Conservation (phyloP, 2,329 filamentous ascomycete genomes). For the Aspergillus brunneoviolaceus region DNA sequence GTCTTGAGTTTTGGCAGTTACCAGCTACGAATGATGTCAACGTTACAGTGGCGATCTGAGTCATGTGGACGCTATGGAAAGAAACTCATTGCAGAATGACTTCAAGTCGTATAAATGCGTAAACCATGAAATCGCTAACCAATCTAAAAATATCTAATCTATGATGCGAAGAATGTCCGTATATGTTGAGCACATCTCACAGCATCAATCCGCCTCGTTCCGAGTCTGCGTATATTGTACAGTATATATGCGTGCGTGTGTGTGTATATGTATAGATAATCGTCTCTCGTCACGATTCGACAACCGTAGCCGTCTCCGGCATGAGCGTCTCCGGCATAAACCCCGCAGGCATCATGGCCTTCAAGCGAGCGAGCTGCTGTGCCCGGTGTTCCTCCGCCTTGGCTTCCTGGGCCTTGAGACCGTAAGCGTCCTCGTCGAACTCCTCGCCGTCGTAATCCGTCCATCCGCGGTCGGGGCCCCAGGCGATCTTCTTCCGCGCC, state of each 20-base stretch:
- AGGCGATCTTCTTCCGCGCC: constrained; percentile 37
- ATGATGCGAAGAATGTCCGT: neutral
- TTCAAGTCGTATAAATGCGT: neutral
- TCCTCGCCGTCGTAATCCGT: constrained; percentile 31
- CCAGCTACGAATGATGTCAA: constrained; percentile 10
- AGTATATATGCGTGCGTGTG: neutral
- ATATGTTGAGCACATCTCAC: neutral
- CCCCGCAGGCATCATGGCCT: neutral
- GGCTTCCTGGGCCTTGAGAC: constrained; percentile 8
- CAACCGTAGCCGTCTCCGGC: neutral
- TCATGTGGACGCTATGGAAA: neutral
- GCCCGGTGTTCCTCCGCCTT: neutral
- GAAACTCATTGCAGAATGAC: neutral
- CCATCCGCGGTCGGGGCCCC: constrained; percentile 44
- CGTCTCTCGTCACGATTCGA: neutral
- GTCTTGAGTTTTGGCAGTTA: neutral
- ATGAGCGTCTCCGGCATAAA: neutral
- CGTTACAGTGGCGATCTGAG: neutral
- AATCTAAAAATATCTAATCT: neutral
- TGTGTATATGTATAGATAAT: neutral
- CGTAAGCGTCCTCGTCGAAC: constrained; percentile 11
- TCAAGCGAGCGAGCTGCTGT: neutral
- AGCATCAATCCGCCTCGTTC: neutral
- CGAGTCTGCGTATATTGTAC: neutral
- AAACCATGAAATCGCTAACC: neutral